A percentile compares a stretch with the other conserved stretches of the same genome.
Evolutionary conservation across 371 early-diverging fungal species (phyloP).

Genomic region (Mortierella sp.): DNA sequence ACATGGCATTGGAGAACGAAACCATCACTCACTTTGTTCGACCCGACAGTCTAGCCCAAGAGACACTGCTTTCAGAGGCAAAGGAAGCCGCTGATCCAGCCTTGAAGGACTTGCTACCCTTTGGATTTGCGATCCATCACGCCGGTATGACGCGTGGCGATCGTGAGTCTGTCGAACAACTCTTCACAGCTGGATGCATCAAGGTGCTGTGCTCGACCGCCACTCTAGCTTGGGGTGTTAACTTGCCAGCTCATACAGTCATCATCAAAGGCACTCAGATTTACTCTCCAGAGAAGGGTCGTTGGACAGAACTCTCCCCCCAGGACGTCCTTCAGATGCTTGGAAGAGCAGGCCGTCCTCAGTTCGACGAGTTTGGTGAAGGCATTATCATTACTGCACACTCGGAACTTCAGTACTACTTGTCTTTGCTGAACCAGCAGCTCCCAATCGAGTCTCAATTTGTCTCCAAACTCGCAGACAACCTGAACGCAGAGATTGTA

Average conservation of each 20-base stretch:
- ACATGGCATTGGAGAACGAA: conserved; percentile 90
- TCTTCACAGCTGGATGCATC: conserved; percentile 93
- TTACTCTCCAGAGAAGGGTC: conserved; percentile 95
- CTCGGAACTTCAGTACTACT: conserved; percentile 92
- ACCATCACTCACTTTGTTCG: conserved; percentile 82
- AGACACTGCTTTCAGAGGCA: conserved; percentile 87
- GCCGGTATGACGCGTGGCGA: conserved; percentile 98
- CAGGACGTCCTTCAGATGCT: conserved; percentile 99
- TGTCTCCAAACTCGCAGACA: conserved; percentile 88
- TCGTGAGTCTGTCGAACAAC: conserved; percentile 93
- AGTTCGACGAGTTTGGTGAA: conserved; percentile 97
- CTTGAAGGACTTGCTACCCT: conserved; percentile 89
- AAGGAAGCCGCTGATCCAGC: conserved; percentile 82
- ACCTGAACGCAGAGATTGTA: conserved; percentile 98
- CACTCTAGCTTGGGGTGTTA: conserved; percentile 99
- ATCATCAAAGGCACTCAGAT: conserved; percentile 99
- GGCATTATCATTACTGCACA: conserved; percentile 98
- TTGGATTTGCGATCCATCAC: conserved; percentile 98
- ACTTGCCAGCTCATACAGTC: conserved; percentile 99
- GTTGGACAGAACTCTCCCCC: conserved; percentile 92
- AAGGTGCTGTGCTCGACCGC: conserved; percentile 98
- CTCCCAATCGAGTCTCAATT: conserved; percentile 98
- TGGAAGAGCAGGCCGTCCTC: conserved; percentile 99
- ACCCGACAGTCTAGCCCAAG: conserved; percentile 83
- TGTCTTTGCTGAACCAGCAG: conserved; percentile 93